phyloP scores from a whole-genome alignment of 768 basidiomycete species.

The Serendipita sp. region DNA sequence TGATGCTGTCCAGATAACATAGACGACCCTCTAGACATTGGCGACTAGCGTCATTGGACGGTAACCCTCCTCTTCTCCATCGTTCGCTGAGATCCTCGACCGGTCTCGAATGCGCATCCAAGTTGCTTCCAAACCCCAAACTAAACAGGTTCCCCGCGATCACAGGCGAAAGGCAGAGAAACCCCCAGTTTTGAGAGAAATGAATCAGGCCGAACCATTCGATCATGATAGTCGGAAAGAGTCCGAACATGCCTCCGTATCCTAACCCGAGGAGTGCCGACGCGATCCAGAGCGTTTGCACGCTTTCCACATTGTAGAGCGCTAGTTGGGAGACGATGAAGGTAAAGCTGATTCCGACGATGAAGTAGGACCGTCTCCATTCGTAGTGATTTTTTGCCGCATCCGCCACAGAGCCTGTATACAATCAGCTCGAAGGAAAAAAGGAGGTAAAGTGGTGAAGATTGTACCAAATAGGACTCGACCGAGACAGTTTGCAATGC shows the following conservation, averaged over 20 bases:
- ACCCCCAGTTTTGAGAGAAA: slow-evolving; percentile 81
- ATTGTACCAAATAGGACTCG: slow-evolving; percentile 54
- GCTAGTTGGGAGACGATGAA: slow-evolving; percentile 61
- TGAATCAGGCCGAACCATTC: slow-evolving; percentile 89
- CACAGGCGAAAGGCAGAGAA: slow-evolving; percentile 48
- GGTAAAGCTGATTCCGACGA: slow-evolving; percentile 46
- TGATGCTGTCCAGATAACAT: slow-evolving; percentile 13
- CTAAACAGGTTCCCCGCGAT: slow-evolving; percentile 73
- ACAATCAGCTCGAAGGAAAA: not conserved
- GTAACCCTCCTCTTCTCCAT: not conserved
- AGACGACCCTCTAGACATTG: slow-evolving; percentile 10
- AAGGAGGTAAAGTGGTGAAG: not conserved
- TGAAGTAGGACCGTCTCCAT: slow-evolving; percentile 51
- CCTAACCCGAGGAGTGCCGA: slow-evolving; percentile 40
- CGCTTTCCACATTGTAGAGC: slow-evolving; percentile 37
- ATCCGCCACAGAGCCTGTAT: slow-evolving; percentile 53
- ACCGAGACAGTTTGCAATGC: slow-evolving; percentile 65
- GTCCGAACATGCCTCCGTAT: slow-evolving; percentile 59
- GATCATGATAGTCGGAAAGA: slow-evolving; percentile 58
- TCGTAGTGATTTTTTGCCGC: slow-evolving; percentile 37
- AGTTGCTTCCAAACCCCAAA: slow-evolving; percentile 62
- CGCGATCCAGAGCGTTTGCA: slow-evolving; percentile 52
- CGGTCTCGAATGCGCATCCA: slow-evolving; percentile 48
- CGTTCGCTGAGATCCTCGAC: not conserved
- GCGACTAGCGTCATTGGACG: slow-evolving; percentile 4